Conservation (phyloP, 306 rosid genomes). For the Inga oerstediana region DNA sequence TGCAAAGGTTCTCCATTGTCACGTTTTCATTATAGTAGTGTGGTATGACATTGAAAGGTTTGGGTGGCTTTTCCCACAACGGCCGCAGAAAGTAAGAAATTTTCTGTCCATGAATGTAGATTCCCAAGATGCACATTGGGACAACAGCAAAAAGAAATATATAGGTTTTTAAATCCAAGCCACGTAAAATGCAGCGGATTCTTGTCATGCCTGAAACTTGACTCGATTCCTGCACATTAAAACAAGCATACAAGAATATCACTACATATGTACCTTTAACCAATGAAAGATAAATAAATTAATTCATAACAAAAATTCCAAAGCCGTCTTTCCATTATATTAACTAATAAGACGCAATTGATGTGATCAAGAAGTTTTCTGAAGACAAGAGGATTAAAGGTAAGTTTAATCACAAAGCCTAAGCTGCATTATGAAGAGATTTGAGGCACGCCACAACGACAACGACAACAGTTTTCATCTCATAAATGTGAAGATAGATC, state of each 20-base stretch:
- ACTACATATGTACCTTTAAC: not conserved
- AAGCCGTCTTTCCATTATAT: not conserved
- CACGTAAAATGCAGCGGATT: conserved; percentile 90
- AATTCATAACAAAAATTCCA: conserved; percentile 1
- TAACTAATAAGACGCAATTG: not conserved
- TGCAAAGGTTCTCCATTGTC: conserved; percentile 86
- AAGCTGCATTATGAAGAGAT: conserved; percentile 15
- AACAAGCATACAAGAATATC: conserved; percentile 30
- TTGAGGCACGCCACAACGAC: not conserved
- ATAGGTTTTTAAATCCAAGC: conserved; percentile 78
- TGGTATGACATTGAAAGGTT: conserved; percentile 78
- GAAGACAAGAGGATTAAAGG: not conserved
- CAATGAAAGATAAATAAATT: not conserved
- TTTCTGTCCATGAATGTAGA: conserved; percentile 92
- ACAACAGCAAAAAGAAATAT: conserved; percentile 71
- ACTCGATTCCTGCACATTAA: conserved; percentile 72
- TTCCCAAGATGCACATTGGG: conserved; percentile 72
- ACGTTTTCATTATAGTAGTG: conserved; percentile 92
- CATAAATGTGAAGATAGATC: conserved; percentile 17
- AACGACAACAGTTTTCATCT: not conserved
- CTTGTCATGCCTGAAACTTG: conserved; percentile 77
- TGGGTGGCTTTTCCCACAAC: conserved; percentile 92
- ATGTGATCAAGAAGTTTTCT: not conserved
- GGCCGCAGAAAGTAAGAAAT: conserved; percentile 97
- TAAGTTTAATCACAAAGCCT: conserved; percentile 1